A percentile compares a stretch with the other conserved stretches of the same genome.
phyloP scores from a whole-genome alignment of 768 basidiomycete species.

The Nidularia sp. region DNA sequence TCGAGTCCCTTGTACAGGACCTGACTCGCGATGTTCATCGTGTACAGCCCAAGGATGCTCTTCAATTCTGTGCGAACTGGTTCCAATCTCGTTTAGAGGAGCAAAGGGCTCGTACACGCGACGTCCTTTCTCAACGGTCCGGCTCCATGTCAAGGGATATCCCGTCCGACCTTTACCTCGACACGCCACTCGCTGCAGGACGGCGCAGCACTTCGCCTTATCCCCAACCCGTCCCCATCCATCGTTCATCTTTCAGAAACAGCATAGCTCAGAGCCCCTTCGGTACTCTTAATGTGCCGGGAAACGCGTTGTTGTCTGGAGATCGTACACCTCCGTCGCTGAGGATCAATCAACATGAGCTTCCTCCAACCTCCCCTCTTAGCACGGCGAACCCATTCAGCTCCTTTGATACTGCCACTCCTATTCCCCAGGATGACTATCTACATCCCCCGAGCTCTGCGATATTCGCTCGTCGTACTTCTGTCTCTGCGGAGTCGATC shows the following conservation, averaged over 20 bases:
- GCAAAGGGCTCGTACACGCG: conserved; percentile 71
- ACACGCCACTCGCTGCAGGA: conserved; percentile 33
- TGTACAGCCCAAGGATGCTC: conserved; percentile 83
- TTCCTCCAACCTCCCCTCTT: conserved; percentile 60
- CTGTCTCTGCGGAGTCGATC: conserved; percentile 95
- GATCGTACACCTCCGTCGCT: conserved; percentile 53
- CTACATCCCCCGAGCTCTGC: conserved; percentile 72
- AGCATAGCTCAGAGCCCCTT: conserved; percentile 66
- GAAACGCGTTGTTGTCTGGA: conserved; percentile 67
- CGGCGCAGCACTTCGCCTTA: conserved; percentile 40
- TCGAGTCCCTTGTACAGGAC: conserved; percentile 78
- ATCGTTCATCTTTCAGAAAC: conserved; percentile 54
- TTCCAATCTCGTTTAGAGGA: conserved; percentile 87
- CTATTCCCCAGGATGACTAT: conserved; percentile 55
- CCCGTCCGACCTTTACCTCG: conserved; percentile 56
- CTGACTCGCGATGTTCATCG: conserved; percentile 83
- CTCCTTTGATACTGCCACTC: conserved; percentile 44
- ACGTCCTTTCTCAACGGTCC: conserved; percentile 53
- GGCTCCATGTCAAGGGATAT: conserved; percentile 46
- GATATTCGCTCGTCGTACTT: conserved; percentile 86
- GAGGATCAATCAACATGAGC: conserved; percentile 53
- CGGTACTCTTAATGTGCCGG: conserved; percentile 75
- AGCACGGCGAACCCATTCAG: conserved; percentile 49
- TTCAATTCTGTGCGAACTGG: conserved; percentile 94
- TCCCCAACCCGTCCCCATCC: conserved; percentile 38